Evolutionary conservation across 352 stramenopile genomes (phyloP), one percentile per base, ranked within the genome.

Genomic region (Phytophthora crassamura): DNA sequence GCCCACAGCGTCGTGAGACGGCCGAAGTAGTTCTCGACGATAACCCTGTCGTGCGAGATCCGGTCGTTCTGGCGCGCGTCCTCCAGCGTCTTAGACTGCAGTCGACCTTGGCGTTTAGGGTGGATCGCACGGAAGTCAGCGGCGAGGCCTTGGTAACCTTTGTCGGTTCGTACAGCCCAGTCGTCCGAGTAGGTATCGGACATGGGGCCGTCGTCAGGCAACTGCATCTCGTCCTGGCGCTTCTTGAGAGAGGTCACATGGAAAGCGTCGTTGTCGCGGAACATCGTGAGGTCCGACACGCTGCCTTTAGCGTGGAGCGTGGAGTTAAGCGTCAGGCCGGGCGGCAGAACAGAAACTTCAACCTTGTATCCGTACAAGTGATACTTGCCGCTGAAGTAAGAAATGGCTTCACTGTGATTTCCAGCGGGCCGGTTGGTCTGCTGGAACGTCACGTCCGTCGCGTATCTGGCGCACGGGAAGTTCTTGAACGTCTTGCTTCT

Each of bases 21-120:
- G 2, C 64, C 64, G 32, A 67, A 67, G 28, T 61, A 61, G 40
- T 67, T 72, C 55, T 72, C 48, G 12, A 72, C 39, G 7, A 72
- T 32, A 30, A 72, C 64, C 11, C 64, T 36, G 38, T 72, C 64
- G 9, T 48, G 60, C 41, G 64, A 72, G 25, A 62, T 36, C 4
- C 39, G 6, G 14, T 46, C n/a, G 45, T 72, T 72, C 25, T 58
- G 55, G 12, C 50, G 33, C 14, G 54, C n/a, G 12, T 66, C 47
- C 4, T 53, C 32, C 0, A 45, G 43, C 14, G 32, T 55, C 4
- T 67, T 38, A 5, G 41, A 34, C 14, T 41, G 47, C 35, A 49
- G 43, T 7, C 57, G 36, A 32, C 16, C 6, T 34, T 43, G 35
- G 38, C 39, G 39, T 45, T 45, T 50, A 8, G 51, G 38, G 25